These are phyloP conservation scores for Batrachochytrium dendrobatidis DNA, from an alignment of 371 early-diverging fungal species.

Conservation along the genomic window DNA sequence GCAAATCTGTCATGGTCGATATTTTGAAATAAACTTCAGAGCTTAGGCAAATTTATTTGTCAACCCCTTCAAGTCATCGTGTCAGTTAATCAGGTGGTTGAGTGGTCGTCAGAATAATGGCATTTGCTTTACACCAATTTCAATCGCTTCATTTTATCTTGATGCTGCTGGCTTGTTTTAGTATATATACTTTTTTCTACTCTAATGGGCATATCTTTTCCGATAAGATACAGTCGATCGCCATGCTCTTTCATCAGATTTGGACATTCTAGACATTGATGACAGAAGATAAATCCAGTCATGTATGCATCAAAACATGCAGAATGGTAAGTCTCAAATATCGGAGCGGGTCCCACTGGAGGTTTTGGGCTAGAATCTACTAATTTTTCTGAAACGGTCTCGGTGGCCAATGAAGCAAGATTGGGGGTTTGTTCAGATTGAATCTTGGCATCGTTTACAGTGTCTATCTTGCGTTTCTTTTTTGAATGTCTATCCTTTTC, in stretches of 20 bases:
- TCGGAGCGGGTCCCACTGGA: constrained; percentile 7
- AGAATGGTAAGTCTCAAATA: constrained; percentile 58
- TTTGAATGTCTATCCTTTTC: background rate
- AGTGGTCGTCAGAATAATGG: no score
- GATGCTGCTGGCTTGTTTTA: constrained; percentile 19
- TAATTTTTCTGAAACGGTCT: background rate
- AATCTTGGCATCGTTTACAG: background rate
- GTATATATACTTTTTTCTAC: constrained; percentile 50
- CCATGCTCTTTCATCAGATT: constrained; percentile 8
- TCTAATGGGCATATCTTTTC: constrained; percentile 52
- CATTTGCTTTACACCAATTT: no score
- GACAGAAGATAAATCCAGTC: constrained; percentile 81
- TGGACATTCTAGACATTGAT: constrained; percentile 28
- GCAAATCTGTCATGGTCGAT: no score
- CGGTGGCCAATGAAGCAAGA: no score
- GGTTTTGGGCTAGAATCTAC: constrained; percentile 9
- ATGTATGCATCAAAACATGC: constrained; percentile 90
- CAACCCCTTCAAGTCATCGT: no score
- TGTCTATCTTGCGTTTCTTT: constrained; percentile 3
- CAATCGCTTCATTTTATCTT: background rate
- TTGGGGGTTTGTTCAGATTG: constrained; percentile 2
- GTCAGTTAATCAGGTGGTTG: no score
- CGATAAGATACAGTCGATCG: constrained; percentile 69
- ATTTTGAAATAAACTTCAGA: no score
- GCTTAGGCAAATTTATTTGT: no score